phyloP scores from a whole-genome alignment of 163 green algal species.

The Scenedesmus sp. region DNA sequence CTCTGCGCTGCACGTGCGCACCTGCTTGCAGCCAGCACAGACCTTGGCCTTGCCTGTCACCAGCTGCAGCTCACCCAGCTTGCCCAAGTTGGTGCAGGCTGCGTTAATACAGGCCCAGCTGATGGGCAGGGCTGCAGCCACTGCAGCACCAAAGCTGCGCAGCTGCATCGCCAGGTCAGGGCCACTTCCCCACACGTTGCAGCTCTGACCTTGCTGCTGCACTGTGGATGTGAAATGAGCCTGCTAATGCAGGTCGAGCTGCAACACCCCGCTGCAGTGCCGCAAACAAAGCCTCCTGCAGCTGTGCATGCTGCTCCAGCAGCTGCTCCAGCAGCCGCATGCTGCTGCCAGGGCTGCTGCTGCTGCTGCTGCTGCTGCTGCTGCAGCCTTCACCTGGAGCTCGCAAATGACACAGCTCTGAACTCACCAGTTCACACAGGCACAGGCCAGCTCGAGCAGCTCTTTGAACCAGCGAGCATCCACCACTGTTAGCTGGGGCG shows the following conservation, averaged over 20 bases:
- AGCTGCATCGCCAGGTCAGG: not conserved
- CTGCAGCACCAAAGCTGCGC: not conserved
- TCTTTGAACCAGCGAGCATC: not conserved
- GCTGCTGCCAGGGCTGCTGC: not conserved
- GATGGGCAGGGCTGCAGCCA: not conserved
- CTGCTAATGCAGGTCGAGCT: not conserved
- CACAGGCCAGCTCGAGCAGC: not conserved
- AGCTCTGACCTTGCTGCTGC: not conserved
- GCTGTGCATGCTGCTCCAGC: not conserved
- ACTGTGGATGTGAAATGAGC: not conserved
- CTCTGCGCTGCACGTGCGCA: not conserved
- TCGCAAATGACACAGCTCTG: not conserved
- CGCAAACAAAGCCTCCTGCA: not conserved
- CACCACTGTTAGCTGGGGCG: not conserved
- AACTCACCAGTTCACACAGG: not conserved
- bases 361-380: not conserved
- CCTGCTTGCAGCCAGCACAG: not conserved
- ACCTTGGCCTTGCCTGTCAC: not conserved
- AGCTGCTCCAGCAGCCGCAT: not conserved
- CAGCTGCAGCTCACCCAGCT: not conserved
- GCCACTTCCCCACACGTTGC: not conserved
- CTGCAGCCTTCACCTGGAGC: not conserved
- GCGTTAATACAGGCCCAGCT: not conserved
- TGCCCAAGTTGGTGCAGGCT: not conserved
- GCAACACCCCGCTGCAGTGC: not conserved